phyloP scores from a whole-genome alignment of 2,329 filamentous ascomycete species.

The Colletotrichum sp. region DNA sequence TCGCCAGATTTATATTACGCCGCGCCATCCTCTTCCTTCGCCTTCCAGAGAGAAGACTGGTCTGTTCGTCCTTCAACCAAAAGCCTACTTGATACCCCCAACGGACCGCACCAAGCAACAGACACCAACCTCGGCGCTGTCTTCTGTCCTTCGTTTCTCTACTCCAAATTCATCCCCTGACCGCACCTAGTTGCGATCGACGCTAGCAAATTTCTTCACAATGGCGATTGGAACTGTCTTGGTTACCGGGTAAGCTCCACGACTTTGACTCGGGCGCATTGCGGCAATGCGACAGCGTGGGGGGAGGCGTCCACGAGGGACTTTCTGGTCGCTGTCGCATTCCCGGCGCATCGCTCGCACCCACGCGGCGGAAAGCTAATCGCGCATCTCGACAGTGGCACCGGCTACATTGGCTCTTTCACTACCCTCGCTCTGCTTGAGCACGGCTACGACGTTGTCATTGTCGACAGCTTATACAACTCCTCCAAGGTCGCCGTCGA shows the following conservation, averaged over 20 bases:
- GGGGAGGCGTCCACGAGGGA: background rate
- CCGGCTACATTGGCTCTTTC: constrained; percentile 99
- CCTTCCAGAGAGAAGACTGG: background rate
- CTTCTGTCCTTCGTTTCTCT: background rate
- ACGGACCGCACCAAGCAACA: background rate
- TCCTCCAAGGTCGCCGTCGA: constrained; percentile 90
- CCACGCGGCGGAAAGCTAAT: background rate
- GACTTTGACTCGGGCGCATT: background rate
- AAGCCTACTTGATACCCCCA: constrained; percentile 20
- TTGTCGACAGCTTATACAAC: constrained; percentile 97
- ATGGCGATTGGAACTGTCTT: constrained; percentile 90
- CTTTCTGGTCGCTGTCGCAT: background rate
- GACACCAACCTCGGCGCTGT: background rate
- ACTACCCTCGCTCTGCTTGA: constrained; percentile 90
- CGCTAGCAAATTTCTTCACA: constrained; percentile 27
- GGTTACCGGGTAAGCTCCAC: constrained; percentile 79
- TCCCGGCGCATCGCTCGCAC: background rate
- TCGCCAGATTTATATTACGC: constrained; percentile 10
- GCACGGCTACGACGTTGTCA: constrained; percentile 94
- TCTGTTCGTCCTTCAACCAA: background rate
- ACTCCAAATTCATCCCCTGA: constrained; percentile 3
- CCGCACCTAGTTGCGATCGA: background rate
- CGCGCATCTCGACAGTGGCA: constrained; percentile 68
- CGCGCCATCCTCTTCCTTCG: background rate
- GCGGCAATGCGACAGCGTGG: background rate